Conservation (phyloP, 2,329 filamentous ascomycete species). For the Paecilomyces formosus region DNA sequence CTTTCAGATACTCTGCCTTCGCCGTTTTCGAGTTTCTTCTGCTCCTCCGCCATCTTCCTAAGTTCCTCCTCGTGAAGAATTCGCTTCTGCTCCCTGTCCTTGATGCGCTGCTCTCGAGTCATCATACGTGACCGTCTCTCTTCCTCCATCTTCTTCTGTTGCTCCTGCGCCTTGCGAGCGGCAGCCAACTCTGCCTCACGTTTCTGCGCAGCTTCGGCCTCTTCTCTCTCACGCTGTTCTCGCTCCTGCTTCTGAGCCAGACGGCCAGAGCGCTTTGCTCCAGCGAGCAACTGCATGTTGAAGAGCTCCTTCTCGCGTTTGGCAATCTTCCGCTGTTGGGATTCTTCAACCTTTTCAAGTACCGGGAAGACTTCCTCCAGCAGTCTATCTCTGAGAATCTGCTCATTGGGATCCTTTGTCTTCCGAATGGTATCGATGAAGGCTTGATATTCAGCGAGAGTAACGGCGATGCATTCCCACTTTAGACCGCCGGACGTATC, state of each 20-base stretch:
- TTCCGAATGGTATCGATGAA: slow-evolving; percentile 67
- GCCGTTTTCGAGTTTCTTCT: slow-evolving; percentile 50
- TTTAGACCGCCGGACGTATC: slow-evolving; percentile 67
- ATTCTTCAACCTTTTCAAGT: slow-evolving; percentile 66
- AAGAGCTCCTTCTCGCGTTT: slow-evolving; percentile 74
- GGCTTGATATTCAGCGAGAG: slow-evolving; percentile 64
- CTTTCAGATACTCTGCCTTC: slow-evolving; percentile 66
- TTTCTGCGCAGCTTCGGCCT: slow-evolving; percentile 62
- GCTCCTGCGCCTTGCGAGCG: slow-evolving; percentile 52
- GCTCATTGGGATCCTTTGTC: slow-evolving; percentile 78
- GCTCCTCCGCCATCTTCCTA: slow-evolving; percentile 68
- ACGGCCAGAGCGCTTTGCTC: slow-evolving; percentile 86
- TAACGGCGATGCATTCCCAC: slow-evolving; percentile 89
- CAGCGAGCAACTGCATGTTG: slow-evolving; percentile 79
- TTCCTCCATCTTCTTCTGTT: slow-evolving; percentile 57
- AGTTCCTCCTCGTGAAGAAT: slow-evolving; percentile 79
- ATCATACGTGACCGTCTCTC: slow-evolving; percentile 73
- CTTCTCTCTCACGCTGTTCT: slow-evolving; percentile 65
- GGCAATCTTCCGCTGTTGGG: slow-evolving; percentile 62
- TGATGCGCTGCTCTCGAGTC: slow-evolving; percentile 77
- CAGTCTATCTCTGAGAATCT: slow-evolving; percentile 63
- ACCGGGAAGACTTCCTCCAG: slow-evolving; percentile 74
- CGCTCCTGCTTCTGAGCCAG: slow-evolving; percentile 75
- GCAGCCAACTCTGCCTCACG: slow-evolving; percentile 56
- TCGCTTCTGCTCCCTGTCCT: slow-evolving; percentile 77